These are phyloP conservation scores for Bullera alba DNA, from an alignment of 768 basidiomycete species.

Conservation along the genomic window DNA sequence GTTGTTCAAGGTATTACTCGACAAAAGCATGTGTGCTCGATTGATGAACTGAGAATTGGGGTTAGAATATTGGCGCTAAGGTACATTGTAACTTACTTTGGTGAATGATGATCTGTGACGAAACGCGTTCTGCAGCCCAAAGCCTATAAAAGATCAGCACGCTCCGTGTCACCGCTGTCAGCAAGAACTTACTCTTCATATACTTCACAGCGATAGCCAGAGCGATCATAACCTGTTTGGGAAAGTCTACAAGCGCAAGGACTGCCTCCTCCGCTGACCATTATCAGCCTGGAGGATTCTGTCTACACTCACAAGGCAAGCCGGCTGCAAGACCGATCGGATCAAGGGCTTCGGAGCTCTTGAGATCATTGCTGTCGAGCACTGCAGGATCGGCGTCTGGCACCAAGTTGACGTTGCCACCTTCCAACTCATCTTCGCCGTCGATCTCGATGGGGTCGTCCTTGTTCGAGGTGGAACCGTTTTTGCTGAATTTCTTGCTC, in stretches of 20 bases:
- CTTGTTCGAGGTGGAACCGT: neutral
- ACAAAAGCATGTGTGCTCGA: slow-evolving; percentile 75
- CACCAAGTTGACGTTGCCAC: neutral
- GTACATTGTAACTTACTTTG: slow-evolving; percentile 12
- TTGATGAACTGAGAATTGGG: slow-evolving; percentile 58
- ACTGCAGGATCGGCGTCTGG: neutral
- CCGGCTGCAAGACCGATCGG: slow-evolving; percentile 21
- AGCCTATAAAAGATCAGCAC: slow-evolving; percentile 45
- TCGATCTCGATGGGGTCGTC: slow-evolving; percentile 8
- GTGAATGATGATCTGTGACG: slow-evolving; percentile 69
- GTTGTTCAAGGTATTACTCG: slow-evolving; percentile 78
- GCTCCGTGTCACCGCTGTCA: slow-evolving; percentile 37
- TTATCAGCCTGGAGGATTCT: slow-evolving; percentile 1
- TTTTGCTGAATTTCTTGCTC: slow-evolving; percentile 2
- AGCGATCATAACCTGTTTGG: slow-evolving; percentile 37
- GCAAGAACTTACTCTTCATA: slow-evolving; percentile 35
- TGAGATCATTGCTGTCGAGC: neutral
- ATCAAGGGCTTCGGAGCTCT: slow-evolving; percentile 1
- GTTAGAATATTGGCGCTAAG: neutral
- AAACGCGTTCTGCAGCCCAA: slow-evolving; percentile 72
- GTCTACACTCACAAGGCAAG: slow-evolving; percentile 15
- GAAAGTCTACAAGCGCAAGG: slow-evolving; percentile 37
- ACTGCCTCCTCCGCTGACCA: slow-evolving; percentile 26
- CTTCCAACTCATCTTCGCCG: slow-evolving; percentile 10
- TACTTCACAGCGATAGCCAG: slow-evolving; percentile 36